Evolutionary conservation across 1,139 yeast genomes (phyloP).

Genomic region (Suhomyces panamericanus): DNA sequence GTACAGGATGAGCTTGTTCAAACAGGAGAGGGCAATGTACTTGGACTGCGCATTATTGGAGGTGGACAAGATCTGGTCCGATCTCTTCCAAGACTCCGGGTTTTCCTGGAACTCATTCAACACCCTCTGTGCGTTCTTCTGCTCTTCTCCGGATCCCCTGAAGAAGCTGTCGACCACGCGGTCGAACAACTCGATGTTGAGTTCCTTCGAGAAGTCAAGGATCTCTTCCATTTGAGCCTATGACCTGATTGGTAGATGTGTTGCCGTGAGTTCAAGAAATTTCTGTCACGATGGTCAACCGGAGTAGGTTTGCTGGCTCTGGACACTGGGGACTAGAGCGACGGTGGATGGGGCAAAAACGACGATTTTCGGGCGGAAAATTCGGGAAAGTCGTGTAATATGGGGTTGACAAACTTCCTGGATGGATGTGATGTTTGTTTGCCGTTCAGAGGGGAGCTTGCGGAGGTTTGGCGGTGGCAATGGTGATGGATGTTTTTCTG

Average conservation of each 20-base stretch:
- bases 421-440: background rate
- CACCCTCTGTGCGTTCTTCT: constrained; percentile 78
- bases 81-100: constrained; percentile 94
- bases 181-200: constrained; percentile 80
- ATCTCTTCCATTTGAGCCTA: constrained; percentile 68
- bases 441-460: background rate
- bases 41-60: constrained; percentile 83
- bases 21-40: constrained; percentile 85
- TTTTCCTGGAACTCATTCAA: constrained; percentile 90
- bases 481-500: background rate
- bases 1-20: constrained; percentile 86
- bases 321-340: constrained; percentile 1
- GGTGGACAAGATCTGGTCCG: constrained; percentile 82
- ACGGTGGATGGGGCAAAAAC: background rate
- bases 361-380: background rate
- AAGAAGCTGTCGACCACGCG: constrained; percentile 86
- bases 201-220: constrained; percentile 80
- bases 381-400: background rate
- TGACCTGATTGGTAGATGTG: background rate
- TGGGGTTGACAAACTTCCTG: background rate
- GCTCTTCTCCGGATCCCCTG: constrained; percentile 76
- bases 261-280: background rate
- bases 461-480: background rate
- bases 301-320: background rate
- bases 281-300: background rate